Percentiles rank a stretch among this genome's conserved stretches.
Conservation (phyloP, 768 basidiomycete genomes). For the Chiua virens region DNA sequence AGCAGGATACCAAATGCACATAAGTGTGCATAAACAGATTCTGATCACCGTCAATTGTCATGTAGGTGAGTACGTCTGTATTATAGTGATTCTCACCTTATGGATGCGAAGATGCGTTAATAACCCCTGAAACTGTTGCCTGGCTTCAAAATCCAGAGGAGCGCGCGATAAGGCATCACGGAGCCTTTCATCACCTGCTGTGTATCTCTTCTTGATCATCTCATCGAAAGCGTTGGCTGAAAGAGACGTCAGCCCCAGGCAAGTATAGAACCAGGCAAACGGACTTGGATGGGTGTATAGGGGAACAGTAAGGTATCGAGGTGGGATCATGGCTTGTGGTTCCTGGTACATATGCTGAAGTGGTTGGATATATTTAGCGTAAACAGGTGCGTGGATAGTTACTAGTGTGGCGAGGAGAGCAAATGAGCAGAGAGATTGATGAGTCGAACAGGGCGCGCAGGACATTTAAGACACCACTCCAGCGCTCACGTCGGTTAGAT, state of each 20-base stretch:
- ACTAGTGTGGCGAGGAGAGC: neutral
- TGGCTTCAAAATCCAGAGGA: neutral
- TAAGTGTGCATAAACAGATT: slow-evolving; percentile 26
- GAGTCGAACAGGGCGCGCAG: neutral
- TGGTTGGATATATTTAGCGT: too few species aligned
- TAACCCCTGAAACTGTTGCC: slow-evolving; percentile 2
- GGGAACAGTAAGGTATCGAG: neutral
- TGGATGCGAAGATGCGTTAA: slow-evolving; percentile 16
- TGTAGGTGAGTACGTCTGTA: neutral
- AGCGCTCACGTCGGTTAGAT: neutral
- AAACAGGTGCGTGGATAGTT: slow-evolving; percentile 1
- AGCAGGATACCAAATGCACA: slow-evolving; percentile 22
- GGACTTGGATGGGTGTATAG: slow-evolving; percentile 9
- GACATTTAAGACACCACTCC: neutral
- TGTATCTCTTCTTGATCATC: neutral
- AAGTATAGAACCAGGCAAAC: neutral
- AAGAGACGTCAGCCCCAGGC: neutral
- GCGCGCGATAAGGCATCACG: slow-evolving; percentile 1
- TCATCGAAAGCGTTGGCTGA: slow-evolving; percentile 9
- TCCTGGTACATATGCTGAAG: neutral
- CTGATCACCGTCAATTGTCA: slow-evolving; percentile 15
- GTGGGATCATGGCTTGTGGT: neutral
- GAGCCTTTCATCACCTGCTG: neutral
- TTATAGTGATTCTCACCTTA: slow-evolving; percentile 16
- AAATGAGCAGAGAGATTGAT: neutral